A percentile compares a stretch with the other conserved stretches of the same genome.
phyloP scores from a whole-genome alignment of 2,329 filamentous ascomycete genomes.

The Talaromyces sp. region DNA sequence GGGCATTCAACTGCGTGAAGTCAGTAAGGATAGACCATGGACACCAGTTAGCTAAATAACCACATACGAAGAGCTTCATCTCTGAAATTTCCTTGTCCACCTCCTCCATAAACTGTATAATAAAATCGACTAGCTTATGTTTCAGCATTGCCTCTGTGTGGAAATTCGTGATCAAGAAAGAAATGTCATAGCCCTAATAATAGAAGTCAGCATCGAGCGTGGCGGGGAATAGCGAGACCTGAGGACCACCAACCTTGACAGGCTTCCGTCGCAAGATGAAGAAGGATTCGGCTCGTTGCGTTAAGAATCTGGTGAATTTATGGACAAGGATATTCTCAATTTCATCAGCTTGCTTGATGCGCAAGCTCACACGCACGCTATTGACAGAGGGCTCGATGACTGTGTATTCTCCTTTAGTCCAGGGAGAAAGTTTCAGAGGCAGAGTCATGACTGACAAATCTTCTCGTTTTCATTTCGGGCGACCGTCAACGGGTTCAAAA shows the following conservation, averaged over 20 bases:
- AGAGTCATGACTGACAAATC: constrained; percentile 44
- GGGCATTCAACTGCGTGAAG: constrained; percentile 71
- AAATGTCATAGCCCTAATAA: constrained; percentile 90
- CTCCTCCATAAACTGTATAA: constrained; percentile 99
- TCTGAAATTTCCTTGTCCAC: constrained; percentile 99
- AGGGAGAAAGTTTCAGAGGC: neutral
- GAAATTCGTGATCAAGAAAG: constrained; percentile 97
- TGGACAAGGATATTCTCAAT: constrained; percentile 97
- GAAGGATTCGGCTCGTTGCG: constrained; percentile 91
- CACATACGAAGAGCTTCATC: constrained; percentile 96
- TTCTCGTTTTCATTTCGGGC: constrained; percentile 96
- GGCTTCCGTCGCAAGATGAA: constrained; percentile 94
- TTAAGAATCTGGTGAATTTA: constrained; percentile 96
- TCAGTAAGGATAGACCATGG: constrained; percentile 23
- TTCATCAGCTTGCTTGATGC: constrained; percentile 99
- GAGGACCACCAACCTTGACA: constrained; percentile 62
- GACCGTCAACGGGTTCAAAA: constrained; percentile 84
- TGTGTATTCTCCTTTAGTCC: neutral
- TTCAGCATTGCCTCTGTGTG: constrained; percentile 98
- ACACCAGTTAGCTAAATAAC: constrained; percentile 10
- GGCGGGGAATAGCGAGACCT: neutral
- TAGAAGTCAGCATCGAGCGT: constrained; percentile 1
- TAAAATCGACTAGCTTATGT: constrained; percentile 98
- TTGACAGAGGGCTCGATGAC: constrained; percentile 95
- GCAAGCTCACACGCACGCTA: constrained; percentile 93